Percentiles rank a stretch among this genome's conserved stretches.
phyloP scores from a whole-genome alignment of 805 yeast species.

The Candida easanensis region DNA sequence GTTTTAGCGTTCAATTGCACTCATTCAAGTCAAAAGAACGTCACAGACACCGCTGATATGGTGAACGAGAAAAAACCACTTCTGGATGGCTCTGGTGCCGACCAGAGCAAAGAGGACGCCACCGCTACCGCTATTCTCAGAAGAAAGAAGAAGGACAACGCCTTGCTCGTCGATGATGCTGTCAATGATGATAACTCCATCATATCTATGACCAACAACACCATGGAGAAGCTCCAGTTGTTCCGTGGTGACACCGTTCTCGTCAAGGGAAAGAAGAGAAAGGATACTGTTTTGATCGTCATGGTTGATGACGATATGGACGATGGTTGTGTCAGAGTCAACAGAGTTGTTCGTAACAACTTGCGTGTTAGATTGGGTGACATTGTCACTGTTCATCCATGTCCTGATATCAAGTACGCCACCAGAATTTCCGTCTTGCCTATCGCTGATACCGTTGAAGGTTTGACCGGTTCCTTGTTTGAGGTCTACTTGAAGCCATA shows the following conservation, averaged over 20 bases:
- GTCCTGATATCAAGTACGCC: conserved; percentile 98
- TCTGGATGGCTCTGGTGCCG: conserved; percentile 68
- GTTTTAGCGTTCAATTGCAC: neutral
- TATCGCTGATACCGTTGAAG: conserved; percentile 97
- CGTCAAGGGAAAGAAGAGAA: conserved; percentile 97
- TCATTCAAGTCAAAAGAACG: neutral
- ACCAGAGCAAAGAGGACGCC: conserved; percentile 53
- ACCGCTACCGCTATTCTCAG: conserved; percentile 97
- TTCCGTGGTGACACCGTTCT: conserved; percentile 98
- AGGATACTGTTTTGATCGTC: conserved; percentile 94
- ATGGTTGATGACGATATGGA: conserved; percentile 95
- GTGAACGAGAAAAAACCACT: conserved; percentile 40
- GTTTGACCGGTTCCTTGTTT: conserved; percentile 92
- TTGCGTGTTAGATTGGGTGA: conserved; percentile 93
- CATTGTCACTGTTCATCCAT: conserved; percentile 84
- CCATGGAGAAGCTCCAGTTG: conserved; percentile 91
- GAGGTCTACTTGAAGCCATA: conserved; percentile 97
- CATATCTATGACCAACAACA: conserved; percentile 89
- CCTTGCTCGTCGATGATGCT: conserved; percentile 94
- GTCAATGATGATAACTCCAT: conserved; percentile 96
- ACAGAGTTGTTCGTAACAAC: conserved; percentile 95
- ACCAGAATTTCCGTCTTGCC: conserved; percentile 92
- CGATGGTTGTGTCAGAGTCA: conserved; percentile 90
- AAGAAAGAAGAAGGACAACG: conserved; percentile 94
- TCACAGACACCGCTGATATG: conserved; percentile 12